Percentiles rank a stretch among this genome's conserved stretches.
Evolutionary conservation across 2,329 filamentous ascomycete species (phyloP).

Genomic region (Claviceps humidiphila): DNA sequence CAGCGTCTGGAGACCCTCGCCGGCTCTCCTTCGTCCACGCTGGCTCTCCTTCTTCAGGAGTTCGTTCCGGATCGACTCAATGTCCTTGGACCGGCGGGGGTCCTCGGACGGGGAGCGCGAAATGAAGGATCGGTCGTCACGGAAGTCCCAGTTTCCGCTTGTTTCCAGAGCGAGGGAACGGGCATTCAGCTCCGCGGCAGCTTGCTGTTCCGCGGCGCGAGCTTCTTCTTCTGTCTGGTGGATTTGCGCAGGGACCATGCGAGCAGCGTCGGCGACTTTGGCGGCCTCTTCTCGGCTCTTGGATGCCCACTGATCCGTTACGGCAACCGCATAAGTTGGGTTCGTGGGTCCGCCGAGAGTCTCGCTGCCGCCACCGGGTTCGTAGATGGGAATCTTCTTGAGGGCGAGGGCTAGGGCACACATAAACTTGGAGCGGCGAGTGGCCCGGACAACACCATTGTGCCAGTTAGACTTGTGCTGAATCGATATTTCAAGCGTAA

Average conservation of each 20-base stretch:
- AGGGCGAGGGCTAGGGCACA: constrained; percentile 78
- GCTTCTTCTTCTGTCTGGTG: constrained; percentile 15
- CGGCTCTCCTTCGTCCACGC: constrained; percentile 35
- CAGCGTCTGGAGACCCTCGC: constrained; percentile 28
- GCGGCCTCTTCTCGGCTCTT: constrained; percentile 47
- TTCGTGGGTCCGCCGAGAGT: constrained; percentile 54
- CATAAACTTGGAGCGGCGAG: constrained; percentile 90
- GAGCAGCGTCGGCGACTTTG: constrained; percentile 47
- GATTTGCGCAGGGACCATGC: constrained; percentile 43
- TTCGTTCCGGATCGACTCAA: constrained; percentile 23
- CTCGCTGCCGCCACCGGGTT: constrained; percentile 59
- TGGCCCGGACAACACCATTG: constrained; percentile 69
- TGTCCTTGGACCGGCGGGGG: constrained; percentile 23
- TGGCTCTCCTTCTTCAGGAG: constrained; percentile 30
- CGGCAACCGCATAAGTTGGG: constrained; percentile 67
- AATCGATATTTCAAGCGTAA: constrained; percentile 71
- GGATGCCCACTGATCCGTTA: constrained; percentile 55
- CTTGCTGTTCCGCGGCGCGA: constrained; percentile 27
- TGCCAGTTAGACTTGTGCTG: constrained; percentile 90
- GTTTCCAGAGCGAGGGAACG: constrained; percentile 17
- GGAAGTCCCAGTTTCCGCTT: constrained; percentile 12
- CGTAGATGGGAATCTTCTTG: constrained; percentile 75
- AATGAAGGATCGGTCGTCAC: constrained; percentile 6
- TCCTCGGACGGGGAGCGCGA: constrained; percentile 20
- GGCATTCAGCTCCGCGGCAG: constrained; percentile 31